Evolutionary conservation across 2,329 filamentous ascomycete species (phyloP), one percentile per base, ranked within the genome.

Genomic region (Ophiostoma perfectum): DNA sequence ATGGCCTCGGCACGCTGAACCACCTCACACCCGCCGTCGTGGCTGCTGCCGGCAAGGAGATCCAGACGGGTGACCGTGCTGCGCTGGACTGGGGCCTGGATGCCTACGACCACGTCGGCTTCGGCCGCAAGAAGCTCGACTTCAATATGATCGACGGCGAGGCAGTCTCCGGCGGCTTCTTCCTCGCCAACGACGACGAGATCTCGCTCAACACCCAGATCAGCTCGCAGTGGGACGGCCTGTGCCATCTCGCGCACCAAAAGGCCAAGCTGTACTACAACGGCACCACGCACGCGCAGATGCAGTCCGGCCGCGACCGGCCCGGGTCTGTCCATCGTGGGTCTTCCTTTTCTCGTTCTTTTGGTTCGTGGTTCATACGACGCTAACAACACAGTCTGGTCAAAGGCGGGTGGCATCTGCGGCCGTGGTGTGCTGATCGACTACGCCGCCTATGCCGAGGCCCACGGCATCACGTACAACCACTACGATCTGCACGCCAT

Each of bases 1-100:
- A 88, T 74, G 78, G 87, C 75, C 78, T 89, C 2, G 87, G 86
- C 9, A 84, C 83, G 38, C 75, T 89, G 27, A 89, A 89, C 74
- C 81, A 86, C 41, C 79, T 89, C 14, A 88, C 84, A 0, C 79
- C 85, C 66, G 78, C 81, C 67, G 83, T 87, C 27, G 79, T 80
- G 11, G 78, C 80, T 47, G 82, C 84, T 1, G 82, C 84, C 36
- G 77, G 76, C 70, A 79, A 78, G 27, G 81, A 84, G 75, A 86
- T 89, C 70, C 78, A 80, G 71, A 84, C 82, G 5, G 86, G 87
- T 41, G 64, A 45, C 66, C 83, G 82, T 45, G 78, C 88, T 67
- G 85, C 84, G 0, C 80, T 88, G 18, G 86, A 89, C 76, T 86
- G 86, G 80, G 81, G 85, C 0, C 78, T 89, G 7, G 79, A 86